Base-by-base conservation (phyloP, 306 rosid species). In the Begonia peltatifolia region DNA sequence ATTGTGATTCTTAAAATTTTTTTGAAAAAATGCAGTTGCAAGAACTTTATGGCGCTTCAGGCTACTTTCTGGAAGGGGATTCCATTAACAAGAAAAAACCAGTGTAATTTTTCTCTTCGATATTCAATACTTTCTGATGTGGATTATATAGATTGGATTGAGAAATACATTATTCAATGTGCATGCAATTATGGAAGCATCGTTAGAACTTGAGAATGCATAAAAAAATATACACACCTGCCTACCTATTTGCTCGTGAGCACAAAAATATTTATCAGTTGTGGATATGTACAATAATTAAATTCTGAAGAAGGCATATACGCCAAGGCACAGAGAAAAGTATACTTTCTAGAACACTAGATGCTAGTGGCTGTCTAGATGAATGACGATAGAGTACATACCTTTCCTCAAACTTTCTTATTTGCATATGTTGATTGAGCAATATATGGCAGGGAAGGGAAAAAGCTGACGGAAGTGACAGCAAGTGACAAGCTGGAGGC, bases 401-500 rank as follows among this genome's bases (percentile, higher is more conserved):
- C 38, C 38, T 30, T 30, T 30, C 6, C 38, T 3, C 38, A 30
- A 30, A 30, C 38, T 30, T 30, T 30, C 38, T 30, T 30, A 30
- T 30, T 30, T 30, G 1, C 38, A 30, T 30, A 30, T 30, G 9
- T 44, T 44, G 48, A 10, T 44, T 44, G 6, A 44, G 48, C 14
- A 8, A 12, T 44, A 3, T 44, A 44, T 44, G 12, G 48, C 48
- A 92, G 99, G 86, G 61, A 77, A 42, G 63, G 80, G 46, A 23
- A 69, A 64, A 92, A 81, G 63, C 79, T 92, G 63, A 92, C 93
- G 12, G 96, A 86, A 75, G 93, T 92, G 69, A 81, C 88, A 18
- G 94, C 68, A 63, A 83, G 99, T 64, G 96, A 92, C 78, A 77
- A 83, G 69, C 79, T 92, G 68, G 99, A 92, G 68, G 73, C 79